These are phyloP conservation scores for Cetradonia linearis DNA, from an alignment of 495 filamentous ascomycete genomes.

Conservation along the genomic window DNA sequence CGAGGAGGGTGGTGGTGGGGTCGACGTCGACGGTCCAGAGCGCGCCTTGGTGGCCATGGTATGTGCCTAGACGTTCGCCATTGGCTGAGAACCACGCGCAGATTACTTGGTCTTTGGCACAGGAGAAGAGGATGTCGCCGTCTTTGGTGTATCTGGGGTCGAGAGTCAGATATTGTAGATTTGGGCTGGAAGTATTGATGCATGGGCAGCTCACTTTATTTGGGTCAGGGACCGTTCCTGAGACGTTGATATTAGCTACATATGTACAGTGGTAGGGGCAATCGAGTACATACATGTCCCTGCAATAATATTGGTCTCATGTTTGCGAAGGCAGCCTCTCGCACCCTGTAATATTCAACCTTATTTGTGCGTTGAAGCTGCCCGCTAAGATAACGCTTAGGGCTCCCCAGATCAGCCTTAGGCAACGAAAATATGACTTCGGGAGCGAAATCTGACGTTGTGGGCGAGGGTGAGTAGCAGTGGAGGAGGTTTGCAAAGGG, in stretches of 20 bases:
- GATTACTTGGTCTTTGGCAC: slow-evolving; percentile 92
- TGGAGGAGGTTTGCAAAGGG: background rate
- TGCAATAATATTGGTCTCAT: slow-evolving; percentile 95
- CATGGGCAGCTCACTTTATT: slow-evolving; percentile 59
- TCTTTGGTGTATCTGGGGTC: slow-evolving; percentile 71
- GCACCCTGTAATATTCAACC: slow-evolving; percentile 1
- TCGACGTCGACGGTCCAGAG: slow-evolving; percentile 98
- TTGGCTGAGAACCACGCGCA: slow-evolving; percentile 92
- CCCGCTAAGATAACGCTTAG: background rate
- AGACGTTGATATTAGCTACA: background rate
- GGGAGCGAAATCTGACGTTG: background rate
- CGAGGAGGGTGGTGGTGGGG: slow-evolving; percentile 85
- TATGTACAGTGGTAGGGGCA: background rate
- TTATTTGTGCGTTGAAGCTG: slow-evolving; percentile 1
- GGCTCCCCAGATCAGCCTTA: background rate
- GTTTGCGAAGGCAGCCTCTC: slow-evolving; percentile 23
- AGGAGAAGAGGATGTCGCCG: slow-evolving; percentile 95
- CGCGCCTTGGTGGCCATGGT: slow-evolving; percentile 92
- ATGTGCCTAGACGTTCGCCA: slow-evolving; percentile 90
- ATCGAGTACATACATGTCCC: slow-evolving; percentile 61
- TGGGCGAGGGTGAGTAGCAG: background rate
- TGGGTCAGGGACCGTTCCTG: slow-evolving; percentile 93
- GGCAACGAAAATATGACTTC: background rate
- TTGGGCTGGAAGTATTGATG: background rate
- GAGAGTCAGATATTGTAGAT: slow-evolving; percentile 15